Evolutionary conservation across 805 yeast species (phyloP), one percentile per base, ranked within the genome.

Genomic region (Monosporozyma aerobia): DNA sequence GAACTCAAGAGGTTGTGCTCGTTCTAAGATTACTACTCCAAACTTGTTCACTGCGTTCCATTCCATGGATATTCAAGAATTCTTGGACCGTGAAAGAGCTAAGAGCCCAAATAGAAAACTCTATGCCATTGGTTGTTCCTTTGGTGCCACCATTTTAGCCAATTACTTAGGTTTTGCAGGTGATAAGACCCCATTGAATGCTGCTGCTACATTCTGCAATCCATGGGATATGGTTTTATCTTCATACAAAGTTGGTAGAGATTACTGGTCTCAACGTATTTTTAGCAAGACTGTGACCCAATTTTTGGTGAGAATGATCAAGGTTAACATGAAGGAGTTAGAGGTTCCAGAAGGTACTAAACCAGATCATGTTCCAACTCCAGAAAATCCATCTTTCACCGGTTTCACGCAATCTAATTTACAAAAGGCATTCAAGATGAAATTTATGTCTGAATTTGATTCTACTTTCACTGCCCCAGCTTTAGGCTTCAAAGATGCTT

Each of bases 1-100:
- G 48, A 85, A 84, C 63, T 75, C 86, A 16, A 73, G 95, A 62
- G 95, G 95, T 3, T 85, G 92, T 68, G 84, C 88, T 32, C 76
- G 87, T 62, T 83, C 88, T 22, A 82, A 82, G 56, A 73, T 86
- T 52, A 77, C 88, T 1, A 79, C 87, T 5, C 87, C 87, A 5
- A 78, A 79, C 57, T 63, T 85, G 23, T 85, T 81, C 66, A 75
- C 81, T 51, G 95, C 84, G 0, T 71, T 83, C 48, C 80, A 85
- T 69, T 85, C 90, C 6, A 80, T 77, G 56, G 95, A 86, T 63
- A 64, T 86, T 51, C 73, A 87, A 56, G 80, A 78, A 61, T 74
- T 82, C 52, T 69, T 85, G 50, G 73, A 76, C 50, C 69, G 73
- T 53, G 71, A 84, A 48, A 73, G 75, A 56, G 59, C 63, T 35